Evolutionary conservation across 192 early-diverging fungal genomes (phyloP).

Genomic region (Entomortierella beljakovae): DNA sequence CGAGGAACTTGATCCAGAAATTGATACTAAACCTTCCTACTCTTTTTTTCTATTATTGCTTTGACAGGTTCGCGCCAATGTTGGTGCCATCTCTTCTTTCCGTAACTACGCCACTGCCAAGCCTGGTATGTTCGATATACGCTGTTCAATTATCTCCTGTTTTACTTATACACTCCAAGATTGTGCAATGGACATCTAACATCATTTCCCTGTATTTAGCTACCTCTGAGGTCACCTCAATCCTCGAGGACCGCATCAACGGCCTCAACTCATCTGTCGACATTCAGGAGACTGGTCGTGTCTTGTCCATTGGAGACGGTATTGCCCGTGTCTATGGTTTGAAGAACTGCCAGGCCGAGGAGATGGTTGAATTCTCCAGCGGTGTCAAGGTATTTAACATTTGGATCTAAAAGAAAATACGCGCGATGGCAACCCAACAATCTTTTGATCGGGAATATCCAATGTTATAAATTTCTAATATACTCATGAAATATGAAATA

Average conservation of each 20-base stretch:
- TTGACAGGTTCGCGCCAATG: constrained; percentile 64
- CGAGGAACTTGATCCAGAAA: background rate
- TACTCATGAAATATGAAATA: constrained; percentile 33
- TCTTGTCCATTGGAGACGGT: constrained; percentile 99
- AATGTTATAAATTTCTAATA: background rate
- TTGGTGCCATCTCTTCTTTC: constrained; percentile 65
- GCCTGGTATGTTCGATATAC: constrained; percentile 44
- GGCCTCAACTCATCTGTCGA: constrained; percentile 87
- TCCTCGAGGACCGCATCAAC: constrained; percentile 97
- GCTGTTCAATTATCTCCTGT: background rate
- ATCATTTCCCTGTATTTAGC: constrained; percentile 35
- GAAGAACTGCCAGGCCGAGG: constrained; percentile 98
- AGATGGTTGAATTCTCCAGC: constrained; percentile 99
- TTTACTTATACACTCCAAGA: background rate
- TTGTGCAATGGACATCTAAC: background rate
- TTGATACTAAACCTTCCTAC: background rate
- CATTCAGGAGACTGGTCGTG: constrained; percentile 98
- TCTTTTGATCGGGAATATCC: too few species aligned
- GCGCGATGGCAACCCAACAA: too few species aligned
- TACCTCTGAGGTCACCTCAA: constrained; percentile 96
- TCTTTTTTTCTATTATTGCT: background rate
- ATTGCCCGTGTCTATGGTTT: constrained; percentile 99
- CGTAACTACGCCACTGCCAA: constrained; percentile 68
- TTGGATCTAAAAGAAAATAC: too few species aligned
- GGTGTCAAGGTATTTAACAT: constrained; percentile 97